Base-by-base conservation (phyloP, 2,329 filamentous ascomycete species). In the Aspergillus glaucus region DNA sequence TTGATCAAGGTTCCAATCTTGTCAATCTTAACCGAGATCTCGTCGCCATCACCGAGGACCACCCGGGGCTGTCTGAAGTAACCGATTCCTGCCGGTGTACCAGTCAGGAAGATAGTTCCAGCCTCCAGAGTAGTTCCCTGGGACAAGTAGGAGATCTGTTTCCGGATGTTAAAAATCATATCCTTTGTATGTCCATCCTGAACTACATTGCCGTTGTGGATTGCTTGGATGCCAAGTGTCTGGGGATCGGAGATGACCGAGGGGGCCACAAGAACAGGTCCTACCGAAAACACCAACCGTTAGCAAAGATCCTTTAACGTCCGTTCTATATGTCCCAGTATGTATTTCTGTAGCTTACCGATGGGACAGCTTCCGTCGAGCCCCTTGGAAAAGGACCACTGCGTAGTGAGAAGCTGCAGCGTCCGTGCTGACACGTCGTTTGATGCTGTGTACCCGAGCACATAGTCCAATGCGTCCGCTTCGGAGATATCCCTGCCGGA, bases 151-250 rank as follows among this genome's bases (percentile, higher is more conserved):
- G 62, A 59, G 0, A 75, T 65, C 7, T 70, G 53, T 36, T 65
- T 61, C 4, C 58, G 62, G 3, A 72, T 60, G 45, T 62, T 65
- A 54, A 74, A 75, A 21, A 62, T 59, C 56, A 62, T 55, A 53
- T 75, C 70, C 51, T 66, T 61, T 3, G 69, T 73, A 2, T 67
- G 65, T 19, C 61, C 62, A 44, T 65, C 62, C 57, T 78, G 75
- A 43, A 71, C 62, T 6, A 66, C 49, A 3, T 62, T 58, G 2
- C 68, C 71, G 50, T 76, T 73, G 1, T 75, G 64, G 0, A 61
- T 63, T 0, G 71, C 75, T 62, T 63, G 56, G 42, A 66, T 59
- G 8, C 40, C 45, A 8, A 67, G 50, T 3, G 39, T 52, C 43
- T 66, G 61, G 1, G 63, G 63, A 34, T 66, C 60, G 1, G 48